Evolutionary conservation across 2,329 filamentous ascomycete genomes (phyloP), one percentile per base, ranked within the genome.

Genomic region (Elsinoe australis): DNA sequence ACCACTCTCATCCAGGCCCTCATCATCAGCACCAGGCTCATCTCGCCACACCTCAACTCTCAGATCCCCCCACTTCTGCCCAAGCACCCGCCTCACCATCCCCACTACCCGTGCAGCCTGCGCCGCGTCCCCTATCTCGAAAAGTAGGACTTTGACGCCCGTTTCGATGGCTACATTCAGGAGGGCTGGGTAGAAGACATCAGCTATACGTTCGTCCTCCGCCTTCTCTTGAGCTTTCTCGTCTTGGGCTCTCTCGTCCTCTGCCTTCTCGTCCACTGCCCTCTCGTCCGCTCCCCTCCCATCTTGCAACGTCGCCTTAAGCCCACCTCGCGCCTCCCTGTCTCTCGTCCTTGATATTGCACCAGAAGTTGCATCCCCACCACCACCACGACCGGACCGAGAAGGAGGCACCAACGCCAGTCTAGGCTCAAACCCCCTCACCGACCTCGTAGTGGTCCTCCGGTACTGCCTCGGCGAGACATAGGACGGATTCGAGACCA

Each of bases 401-500:
- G n/a, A 41, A 0, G 76, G 75, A 7, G 76, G 78, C 0, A 96
- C 85, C 10, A 96, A 72, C 0, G 92, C 92, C 9, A 85, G 66
- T 54, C 71, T 77, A 3, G 92, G 92, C 65, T 98, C 92, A 61
- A 80, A 87, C 36, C 79, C 79, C 12, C 87, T 78, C 22, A 95
- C 90, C 9, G 85, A 90, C 19, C 80, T 76, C 1, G 74, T 71
- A 1, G 83, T 88, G 14, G 78, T 76, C 31, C 66, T 73, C 31
- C 72, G 65, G 58, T 85, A 88, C 5, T 76, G 77, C 3, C 61
- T 55, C 0, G 71, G 68, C 1, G 88, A 94, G 44, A 96, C 82
- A 62, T 96, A 96, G 0, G 92, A 92, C 12, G 92, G 92, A 59
- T 98, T 98, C 1, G 85, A 85, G 28, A 92, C 76, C 1, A 98